Conservation (phyloP, 192 early-diverging fungal genomes). For the Dimargaris cristalligena region DNA sequence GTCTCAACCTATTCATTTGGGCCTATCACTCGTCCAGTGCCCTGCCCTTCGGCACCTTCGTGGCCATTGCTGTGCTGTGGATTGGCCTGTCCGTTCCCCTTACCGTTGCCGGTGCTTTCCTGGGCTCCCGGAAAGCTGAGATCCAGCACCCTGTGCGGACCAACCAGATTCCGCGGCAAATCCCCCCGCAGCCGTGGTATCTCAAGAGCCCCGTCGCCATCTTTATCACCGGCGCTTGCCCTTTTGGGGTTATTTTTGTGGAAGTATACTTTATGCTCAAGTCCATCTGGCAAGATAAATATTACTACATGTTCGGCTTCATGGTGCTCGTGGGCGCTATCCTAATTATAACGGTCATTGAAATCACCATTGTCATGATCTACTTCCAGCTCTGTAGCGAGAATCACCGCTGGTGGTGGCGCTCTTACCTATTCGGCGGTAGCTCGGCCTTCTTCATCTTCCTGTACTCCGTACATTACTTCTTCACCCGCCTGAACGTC, state of each 20-base stretch:
- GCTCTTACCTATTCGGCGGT: constrained; percentile 60
- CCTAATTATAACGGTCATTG: constrained; percentile 36
- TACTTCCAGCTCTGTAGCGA: constrained; percentile 49
- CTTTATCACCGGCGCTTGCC: constrained; percentile 48
- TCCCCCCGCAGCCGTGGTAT: constrained; percentile 67
- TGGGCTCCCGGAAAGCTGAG: constrained; percentile 57
- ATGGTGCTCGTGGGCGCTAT: constrained; percentile 39
- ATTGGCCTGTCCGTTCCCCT: constrained; percentile 59
- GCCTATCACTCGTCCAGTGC: constrained; percentile 72
- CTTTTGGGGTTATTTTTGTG: constrained; percentile 56
- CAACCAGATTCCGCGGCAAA: constrained; percentile 81
- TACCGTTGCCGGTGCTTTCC: constrained; percentile 68
- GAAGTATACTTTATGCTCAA: constrained; percentile 55
- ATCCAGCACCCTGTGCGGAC: constrained; percentile 79
- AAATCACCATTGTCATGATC: constrained; percentile 46
- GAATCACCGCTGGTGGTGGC: constrained; percentile 88
- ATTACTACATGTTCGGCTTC: constrained; percentile 48
- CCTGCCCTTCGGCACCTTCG: constrained; percentile 74
- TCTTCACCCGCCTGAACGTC: constrained; percentile 43
- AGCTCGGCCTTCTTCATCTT: constrained; percentile 66
- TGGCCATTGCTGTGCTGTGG: constrained; percentile 69
- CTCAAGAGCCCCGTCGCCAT: constrained; percentile 36
- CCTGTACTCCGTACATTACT: constrained; percentile 60
- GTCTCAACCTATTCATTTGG: constrained; percentile 79
- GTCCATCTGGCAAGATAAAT: constrained; percentile 48